phyloP scores from a whole-genome alignment of 2,329 filamentous ascomycete genomes.

The Colletotrichum sp. region DNA sequence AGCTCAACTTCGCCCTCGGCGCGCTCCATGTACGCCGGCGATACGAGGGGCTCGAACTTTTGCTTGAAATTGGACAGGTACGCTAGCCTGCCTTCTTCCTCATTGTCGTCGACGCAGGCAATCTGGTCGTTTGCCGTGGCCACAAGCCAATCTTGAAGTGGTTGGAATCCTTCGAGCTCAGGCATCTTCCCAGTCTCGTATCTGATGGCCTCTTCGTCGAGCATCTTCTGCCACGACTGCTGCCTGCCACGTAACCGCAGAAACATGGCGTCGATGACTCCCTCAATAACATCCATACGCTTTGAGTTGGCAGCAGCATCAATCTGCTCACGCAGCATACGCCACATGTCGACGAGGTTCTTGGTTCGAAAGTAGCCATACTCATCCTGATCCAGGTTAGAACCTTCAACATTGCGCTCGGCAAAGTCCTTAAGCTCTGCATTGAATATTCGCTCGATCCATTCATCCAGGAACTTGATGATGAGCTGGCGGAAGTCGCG shows the following conservation, averaged over 20 bases:
- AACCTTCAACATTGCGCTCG: constrained; percentile 74
- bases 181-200: constrained; percentile 65
- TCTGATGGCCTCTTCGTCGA: constrained; percentile 82
- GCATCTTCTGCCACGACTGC: constrained; percentile 83
- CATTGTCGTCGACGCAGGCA: constrained; percentile 93
- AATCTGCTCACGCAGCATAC: constrained; percentile 94
- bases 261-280: constrained; percentile 96
- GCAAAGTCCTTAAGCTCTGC: constrained; percentile 84
- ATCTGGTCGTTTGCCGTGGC: constrained; percentile 99
- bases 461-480: constrained; percentile 93
- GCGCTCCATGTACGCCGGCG: constrained; percentile 78
- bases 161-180: constrained; percentile 73
- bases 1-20: constrained; percentile 74
- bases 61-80: constrained; percentile 88
- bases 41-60: constrained; percentile 82
- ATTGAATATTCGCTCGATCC: constrained; percentile 91
- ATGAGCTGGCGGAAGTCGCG: constrained; percentile 95
- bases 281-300: constrained; percentile 89
- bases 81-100: constrained; percentile 74
- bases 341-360: constrained; percentile 93
- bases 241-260: constrained; percentile 83
- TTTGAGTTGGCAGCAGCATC: constrained; percentile 84
- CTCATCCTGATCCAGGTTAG: constrained; percentile 83
- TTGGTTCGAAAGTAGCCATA: constrained; percentile 92
- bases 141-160: constrained; percentile 93